These are phyloP conservation scores for Ogataea thermomethanolica DNA, from an alignment of 805 yeast genomes.

Conservation along the genomic window DNA sequence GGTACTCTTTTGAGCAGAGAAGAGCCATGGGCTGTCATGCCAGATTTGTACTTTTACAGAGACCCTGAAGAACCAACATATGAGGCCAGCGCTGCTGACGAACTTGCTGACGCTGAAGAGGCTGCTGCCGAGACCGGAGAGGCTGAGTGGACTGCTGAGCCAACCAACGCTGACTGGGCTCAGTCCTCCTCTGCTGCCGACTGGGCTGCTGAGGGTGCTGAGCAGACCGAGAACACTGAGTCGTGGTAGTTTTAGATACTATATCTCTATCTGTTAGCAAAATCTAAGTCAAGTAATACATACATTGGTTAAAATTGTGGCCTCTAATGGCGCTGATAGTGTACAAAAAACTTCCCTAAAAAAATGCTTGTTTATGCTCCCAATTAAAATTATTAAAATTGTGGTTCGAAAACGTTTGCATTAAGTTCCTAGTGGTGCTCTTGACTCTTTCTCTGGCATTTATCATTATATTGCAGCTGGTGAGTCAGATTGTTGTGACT, in stretches of 20 bases:
- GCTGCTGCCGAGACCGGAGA: slow-evolving; percentile 58
- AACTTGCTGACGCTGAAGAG: slow-evolving; percentile 59
- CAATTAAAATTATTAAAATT: slow-evolving; percentile 1
- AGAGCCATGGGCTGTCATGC: slow-evolving; percentile 98
- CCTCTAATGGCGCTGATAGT: slow-evolving; percentile 1
- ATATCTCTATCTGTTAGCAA: slow-evolving; percentile 14
- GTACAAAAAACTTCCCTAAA: too few relatives aligned
- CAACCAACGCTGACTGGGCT: slow-evolving; percentile 74
- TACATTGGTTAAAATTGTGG: slow-evolving; percentile 7
- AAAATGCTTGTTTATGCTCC: slow-evolving; percentile 1
- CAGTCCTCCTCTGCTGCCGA: slow-evolving; percentile 47
- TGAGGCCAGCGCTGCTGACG: slow-evolving; percentile 62
- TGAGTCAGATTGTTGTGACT: slow-evolving; percentile 1
- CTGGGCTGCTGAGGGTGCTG: slow-evolving; percentile 62
- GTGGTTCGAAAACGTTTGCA: slow-evolving; percentile 1
- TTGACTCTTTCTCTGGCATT: slow-evolving; percentile 1
- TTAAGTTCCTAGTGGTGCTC: slow-evolving; percentile 6
- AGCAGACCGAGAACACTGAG: slow-evolving; percentile 46
- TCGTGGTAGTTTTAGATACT: slow-evolving; percentile 31
- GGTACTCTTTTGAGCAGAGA: slow-evolving; percentile 96
- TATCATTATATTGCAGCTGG: not conserved
- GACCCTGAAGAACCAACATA: slow-evolving; percentile 99
- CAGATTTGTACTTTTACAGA: slow-evolving; percentile 99
- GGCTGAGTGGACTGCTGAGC: slow-evolving; percentile 60
- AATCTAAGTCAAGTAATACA: slow-evolving; percentile 12